A percentile compares a stretch with the other conserved stretches of the same genome.
phyloP scores from a whole-genome alignment of 2,329 filamentous ascomycete species.

The Lecanicillium sp. region DNA sequence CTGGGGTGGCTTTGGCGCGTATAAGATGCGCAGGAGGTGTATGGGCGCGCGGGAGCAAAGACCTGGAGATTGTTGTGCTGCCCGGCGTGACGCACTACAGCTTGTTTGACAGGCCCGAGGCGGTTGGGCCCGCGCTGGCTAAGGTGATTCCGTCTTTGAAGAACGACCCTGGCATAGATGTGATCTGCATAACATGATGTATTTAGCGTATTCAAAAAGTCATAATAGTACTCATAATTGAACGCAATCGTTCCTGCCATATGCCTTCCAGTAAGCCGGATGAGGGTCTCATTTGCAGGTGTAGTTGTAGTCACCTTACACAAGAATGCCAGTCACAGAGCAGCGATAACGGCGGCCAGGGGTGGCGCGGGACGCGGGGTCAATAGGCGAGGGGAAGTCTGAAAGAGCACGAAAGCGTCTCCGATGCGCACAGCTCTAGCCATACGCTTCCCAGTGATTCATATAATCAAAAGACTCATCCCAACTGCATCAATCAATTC shows the following conservation, averaged over 20 bases:
- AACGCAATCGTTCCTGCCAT: too few relatives aligned
- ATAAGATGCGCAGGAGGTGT: constrained; percentile 6
- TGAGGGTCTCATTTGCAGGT: neutral
- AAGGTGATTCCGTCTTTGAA: constrained; percentile 10
- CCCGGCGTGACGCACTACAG: constrained; percentile 12
- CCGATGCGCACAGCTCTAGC: neutral
- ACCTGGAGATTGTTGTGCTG: constrained; percentile 12
- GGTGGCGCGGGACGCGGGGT: constrained; percentile 7
- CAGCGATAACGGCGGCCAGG: constrained; percentile 4
- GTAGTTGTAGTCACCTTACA: neutral
- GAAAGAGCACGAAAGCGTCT: neutral
- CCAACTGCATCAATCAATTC: too few relatives aligned
- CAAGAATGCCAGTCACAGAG: too few relatives aligned
- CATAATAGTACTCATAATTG: neutral
- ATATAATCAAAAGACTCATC: too few relatives aligned
- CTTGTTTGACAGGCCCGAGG: constrained; percentile 13
- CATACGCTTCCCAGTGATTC: too few relatives aligned
- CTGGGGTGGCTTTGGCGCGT: constrained; percentile 11
- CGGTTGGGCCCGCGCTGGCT: constrained; percentile 13
- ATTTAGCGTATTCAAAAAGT: neutral
- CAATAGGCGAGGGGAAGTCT: constrained; percentile 1
- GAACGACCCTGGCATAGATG: constrained; percentile 22
- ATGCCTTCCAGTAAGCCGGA: too few relatives aligned
- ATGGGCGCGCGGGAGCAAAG: constrained; percentile 11
- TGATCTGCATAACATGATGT: neutral